Conservation (phyloP, 2,329 filamentous ascomycete genomes). For the Pseudodiploospora longispora region DNA sequence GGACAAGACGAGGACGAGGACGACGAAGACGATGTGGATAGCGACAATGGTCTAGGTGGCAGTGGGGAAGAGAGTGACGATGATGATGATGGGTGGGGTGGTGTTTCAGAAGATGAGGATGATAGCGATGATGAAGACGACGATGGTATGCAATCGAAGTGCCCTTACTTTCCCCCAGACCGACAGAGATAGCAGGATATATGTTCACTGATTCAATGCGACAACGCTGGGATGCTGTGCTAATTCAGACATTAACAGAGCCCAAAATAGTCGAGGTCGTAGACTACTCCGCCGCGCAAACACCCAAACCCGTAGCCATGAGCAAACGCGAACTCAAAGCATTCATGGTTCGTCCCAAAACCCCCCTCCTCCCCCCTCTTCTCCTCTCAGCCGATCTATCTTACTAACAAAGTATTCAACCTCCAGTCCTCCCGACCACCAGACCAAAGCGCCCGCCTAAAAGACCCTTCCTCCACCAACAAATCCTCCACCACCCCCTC, state of each 20-base stretch:
- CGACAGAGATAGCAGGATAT: too few relatives aligned
- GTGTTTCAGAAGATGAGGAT: constrained; percentile 20
- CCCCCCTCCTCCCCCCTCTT: not conserved
- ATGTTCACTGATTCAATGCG: too few relatives aligned
- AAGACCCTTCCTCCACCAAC: constrained; percentile 14
- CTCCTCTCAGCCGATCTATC: constrained; percentile 3
- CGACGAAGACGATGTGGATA: constrained; percentile 27
- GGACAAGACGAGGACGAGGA: constrained; percentile 19
- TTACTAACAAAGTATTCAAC: not conserved
- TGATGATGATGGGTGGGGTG: constrained; percentile 20
- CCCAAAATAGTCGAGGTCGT: constrained; percentile 47
- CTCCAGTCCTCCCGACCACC: constrained; percentile 42
- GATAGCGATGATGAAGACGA: constrained; percentile 17
- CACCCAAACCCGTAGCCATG: constrained; percentile 35
- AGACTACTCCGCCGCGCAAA: constrained; percentile 42
- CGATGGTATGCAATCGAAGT: not conserved
- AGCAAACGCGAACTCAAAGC: constrained; percentile 65
- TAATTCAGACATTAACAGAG: constrained; percentile 7
- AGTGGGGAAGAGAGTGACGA: constrained; percentile 14
- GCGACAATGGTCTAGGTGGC: constrained; percentile 15
- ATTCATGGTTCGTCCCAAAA: constrained; percentile 54
- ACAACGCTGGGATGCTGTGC: too few relatives aligned
- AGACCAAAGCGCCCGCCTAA: constrained; percentile 20
- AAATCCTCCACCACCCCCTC: constrained; percentile 19
- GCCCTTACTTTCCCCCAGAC: too few relatives aligned